Conservation (phyloP, 148 eudicot species). For the Rhododendron vialii region DNA sequence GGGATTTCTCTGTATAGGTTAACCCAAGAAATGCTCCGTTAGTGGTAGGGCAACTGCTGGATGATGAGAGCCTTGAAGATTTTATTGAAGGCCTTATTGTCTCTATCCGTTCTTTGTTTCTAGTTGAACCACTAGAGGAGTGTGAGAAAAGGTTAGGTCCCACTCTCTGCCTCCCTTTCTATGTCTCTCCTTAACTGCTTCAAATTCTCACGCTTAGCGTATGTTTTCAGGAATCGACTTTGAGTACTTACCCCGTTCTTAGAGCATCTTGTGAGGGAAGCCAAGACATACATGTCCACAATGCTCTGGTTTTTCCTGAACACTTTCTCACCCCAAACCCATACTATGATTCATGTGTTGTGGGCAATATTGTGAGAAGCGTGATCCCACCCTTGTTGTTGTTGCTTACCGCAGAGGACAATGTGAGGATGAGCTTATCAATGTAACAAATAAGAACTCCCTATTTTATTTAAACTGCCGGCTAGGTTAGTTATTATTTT, state of each 20-base stretch:
- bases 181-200: slow-evolving; percentile 2
- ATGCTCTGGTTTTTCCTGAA: slow-evolving; percentile 77
- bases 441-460: slow-evolving; percentile 91
- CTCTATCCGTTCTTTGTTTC: slow-evolving; percentile 88
- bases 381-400: slow-evolving; percentile 98
- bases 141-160: slow-evolving; percentile 80
- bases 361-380: slow-evolving; percentile 79
- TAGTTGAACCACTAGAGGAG: slow-evolving; percentile 87
- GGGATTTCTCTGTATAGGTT: slow-evolving; percentile 44
- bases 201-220: slow-evolving; percentile 7
- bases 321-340: slow-evolving; percentile 96
- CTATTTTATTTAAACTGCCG: slow-evolving; percentile 28
- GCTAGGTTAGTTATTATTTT: no score
- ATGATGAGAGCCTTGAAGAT: slow-evolving; percentile 98
- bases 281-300: slow-evolving; percentile 93
- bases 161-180: background rate
- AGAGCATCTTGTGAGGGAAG: slow-evolving; percentile 99
- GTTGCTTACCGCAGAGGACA: slow-evolving; percentile 96
- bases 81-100: slow-evolving; percentile 91
- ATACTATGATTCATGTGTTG: slow-evolving; percentile 43
- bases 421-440: slow-evolving; percentile 93
- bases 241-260: slow-evolving; percentile 88
- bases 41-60: slow-evolving; percentile 92
- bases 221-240: slow-evolving; percentile 70
- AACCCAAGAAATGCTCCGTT: slow-evolving; percentile 92